Percentiles rank a stretch among this genome's conserved stretches.
Evolutionary conservation across 2,329 filamentous ascomycete species (phyloP).

Genomic region (Helminthosporium solani): DNA sequence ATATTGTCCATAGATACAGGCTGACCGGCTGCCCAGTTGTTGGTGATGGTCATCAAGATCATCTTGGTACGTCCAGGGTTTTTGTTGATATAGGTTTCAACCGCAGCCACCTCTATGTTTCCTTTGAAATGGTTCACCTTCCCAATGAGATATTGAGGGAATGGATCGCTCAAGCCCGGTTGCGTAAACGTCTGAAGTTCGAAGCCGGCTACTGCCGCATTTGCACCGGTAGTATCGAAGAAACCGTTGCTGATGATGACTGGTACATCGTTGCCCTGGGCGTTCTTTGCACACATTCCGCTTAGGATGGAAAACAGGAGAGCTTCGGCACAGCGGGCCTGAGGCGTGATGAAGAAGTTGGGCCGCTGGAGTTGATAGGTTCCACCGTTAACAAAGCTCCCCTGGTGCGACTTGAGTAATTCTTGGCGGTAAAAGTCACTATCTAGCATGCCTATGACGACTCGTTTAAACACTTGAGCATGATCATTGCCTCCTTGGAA

Average conservation of each 20-base stretch:
- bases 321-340: not conserved
- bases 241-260: not conserved
- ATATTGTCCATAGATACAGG: slow-evolving; percentile 1
- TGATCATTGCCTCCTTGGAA: not conserved
- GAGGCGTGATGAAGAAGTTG: not conserved
- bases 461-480: not conserved
- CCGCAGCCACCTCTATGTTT: not conserved
- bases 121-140: not conserved
- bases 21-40: not conserved
- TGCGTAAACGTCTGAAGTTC: slow-evolving; percentile 1
- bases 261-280: not conserved
- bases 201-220: not conserved
- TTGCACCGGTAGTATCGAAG: slow-evolving; percentile 1
- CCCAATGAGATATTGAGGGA: not conserved
- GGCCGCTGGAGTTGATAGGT: not conserved
- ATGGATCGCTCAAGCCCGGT: not conserved
- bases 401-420: not conserved
- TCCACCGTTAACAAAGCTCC: not conserved
- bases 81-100: not conserved
- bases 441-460: not conserved
- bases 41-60: slow-evolving; percentile 2
- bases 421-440: not conserved
- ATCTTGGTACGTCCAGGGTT: not conserved
- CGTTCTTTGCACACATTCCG: not conserved
- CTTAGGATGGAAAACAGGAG: not conserved